These are phyloP conservation scores for Colletotrichum ledebouriae DNA, from an alignment of 2,329 filamentous ascomycete species.

Conservation along the genomic window DNA sequence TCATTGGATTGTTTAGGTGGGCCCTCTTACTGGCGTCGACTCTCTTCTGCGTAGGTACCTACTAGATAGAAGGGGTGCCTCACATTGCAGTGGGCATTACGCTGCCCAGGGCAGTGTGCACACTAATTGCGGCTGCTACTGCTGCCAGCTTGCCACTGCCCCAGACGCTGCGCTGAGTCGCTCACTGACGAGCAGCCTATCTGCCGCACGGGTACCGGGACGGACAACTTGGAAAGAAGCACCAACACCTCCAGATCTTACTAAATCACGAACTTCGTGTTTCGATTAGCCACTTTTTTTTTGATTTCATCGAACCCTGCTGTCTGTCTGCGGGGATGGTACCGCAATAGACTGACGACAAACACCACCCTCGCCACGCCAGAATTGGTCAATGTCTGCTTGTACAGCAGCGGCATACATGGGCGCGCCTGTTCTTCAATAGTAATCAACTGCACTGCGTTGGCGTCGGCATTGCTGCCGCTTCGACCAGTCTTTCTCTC, in stretches of 20 bases:
- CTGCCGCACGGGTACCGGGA: conserved; percentile 19
- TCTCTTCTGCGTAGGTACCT: no score
- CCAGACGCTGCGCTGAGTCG: neutral
- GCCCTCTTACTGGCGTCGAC: no score
- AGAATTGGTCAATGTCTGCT: conserved; percentile 36
- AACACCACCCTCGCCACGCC: neutral
- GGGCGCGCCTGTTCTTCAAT: conserved; percentile 38
- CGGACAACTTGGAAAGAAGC: conserved; percentile 10
- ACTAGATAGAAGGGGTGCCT: no score
- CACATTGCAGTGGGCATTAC: no score
- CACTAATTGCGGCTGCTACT: neutral
- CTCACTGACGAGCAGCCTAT: no score
- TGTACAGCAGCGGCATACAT: conserved; percentile 33
- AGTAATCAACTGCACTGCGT: conserved; percentile 34
- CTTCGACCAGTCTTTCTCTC: conserved; percentile 13
- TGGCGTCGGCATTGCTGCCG: conserved; percentile 24
- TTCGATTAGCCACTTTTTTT: conserved; percentile 4
- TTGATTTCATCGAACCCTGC: conserved; percentile 3
- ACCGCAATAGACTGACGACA: conserved; percentile 6
- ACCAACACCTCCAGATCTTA: conserved; percentile 9
- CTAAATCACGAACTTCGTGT: conserved; percentile 24
- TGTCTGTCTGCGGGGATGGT: conserved; percentile 21
- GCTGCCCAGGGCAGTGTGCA: no score
- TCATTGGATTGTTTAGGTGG: conserved; percentile 17
- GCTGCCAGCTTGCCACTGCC: neutral